phyloP scores from a whole-genome alignment of 78 protist species.

The Blattamonas nauphoetae region DNA sequence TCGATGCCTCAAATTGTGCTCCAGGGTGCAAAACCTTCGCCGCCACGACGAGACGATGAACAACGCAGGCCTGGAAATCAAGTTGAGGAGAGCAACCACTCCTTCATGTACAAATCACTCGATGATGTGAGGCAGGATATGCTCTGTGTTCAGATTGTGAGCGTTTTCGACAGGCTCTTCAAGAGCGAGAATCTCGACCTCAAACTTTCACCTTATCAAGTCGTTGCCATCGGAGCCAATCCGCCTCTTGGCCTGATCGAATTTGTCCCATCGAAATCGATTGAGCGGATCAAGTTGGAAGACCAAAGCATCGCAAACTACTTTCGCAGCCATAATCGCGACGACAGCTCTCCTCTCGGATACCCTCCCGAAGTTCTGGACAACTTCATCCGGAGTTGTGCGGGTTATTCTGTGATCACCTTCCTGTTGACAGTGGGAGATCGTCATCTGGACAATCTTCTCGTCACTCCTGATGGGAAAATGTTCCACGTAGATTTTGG shows the following conservation, averaged over 20 bases:
- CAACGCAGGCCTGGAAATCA: too few relatives aligned
- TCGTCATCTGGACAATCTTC: constrained; percentile 28
- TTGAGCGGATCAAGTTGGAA: neutral
- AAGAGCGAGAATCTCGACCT: constrained; percentile 13
- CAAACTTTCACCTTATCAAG: constrained; percentile 9
- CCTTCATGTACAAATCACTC: neutral
- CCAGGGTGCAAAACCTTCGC: too few relatives aligned
- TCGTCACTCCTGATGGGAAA: constrained; percentile 4
- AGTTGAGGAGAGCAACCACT: neutral
- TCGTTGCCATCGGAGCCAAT: constrained; percentile 2
- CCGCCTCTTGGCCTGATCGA: constrained; percentile 2
- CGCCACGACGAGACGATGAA: too few relatives aligned
- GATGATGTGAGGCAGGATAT: constrained; percentile 12
- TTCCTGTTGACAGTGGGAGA: constrained; percentile 21
- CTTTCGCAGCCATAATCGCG: neutral
- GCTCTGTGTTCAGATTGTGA: constrained; percentile 25
- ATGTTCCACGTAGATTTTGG: constrained; percentile 30
- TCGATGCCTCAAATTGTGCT: too few relatives aligned
- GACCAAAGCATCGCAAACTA: neutral
- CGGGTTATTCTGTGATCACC: constrained; percentile 31
- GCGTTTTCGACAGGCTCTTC: neutral
- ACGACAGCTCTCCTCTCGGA: neutral
- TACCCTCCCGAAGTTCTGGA: constrained; percentile 2
- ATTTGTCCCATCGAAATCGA: neutral
- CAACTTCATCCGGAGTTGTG: constrained; percentile 21